Conservation (phyloP, 805 yeast genomes). For the Pichia membranifaciens region DNA sequence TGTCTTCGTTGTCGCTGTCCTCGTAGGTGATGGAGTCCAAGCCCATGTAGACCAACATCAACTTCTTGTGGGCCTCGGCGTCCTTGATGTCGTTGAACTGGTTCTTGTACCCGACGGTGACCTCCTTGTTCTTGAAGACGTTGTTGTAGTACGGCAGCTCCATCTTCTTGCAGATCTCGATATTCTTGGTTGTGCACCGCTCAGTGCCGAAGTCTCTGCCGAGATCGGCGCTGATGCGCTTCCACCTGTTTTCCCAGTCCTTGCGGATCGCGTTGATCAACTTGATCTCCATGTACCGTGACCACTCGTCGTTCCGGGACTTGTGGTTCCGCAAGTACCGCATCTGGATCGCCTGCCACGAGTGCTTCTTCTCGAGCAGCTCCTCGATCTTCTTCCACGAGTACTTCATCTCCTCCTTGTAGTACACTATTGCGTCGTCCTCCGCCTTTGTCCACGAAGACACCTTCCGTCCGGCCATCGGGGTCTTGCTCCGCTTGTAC, state of each 20-base stretch:
- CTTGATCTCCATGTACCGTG: slow-evolving; percentile 30
- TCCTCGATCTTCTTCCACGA: slow-evolving; percentile 37
- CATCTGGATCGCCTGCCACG: slow-evolving; percentile 46
- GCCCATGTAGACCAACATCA: slow-evolving; percentile 34
- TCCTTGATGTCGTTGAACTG: slow-evolving; percentile 28
- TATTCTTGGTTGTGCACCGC: slow-evolving; percentile 28
- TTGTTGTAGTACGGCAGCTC: slow-evolving; percentile 22
- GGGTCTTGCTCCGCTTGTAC: too few relatives aligned
- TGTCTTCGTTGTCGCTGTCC: slow-evolving; percentile 21
- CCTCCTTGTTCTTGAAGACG: slow-evolving; percentile 27
- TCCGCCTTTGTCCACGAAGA: slow-evolving; percentile 33
- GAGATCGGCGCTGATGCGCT: slow-evolving; percentile 31
- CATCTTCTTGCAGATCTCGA: slow-evolving; percentile 29
- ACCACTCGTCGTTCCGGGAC: slow-evolving; percentile 32
- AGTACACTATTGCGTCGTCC: slow-evolving; percentile 32
- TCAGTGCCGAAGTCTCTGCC: slow-evolving; percentile 27
- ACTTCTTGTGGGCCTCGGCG: slow-evolving; percentile 29
- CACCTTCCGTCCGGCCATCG: slow-evolving; percentile 3
- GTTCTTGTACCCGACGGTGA: slow-evolving; percentile 23
- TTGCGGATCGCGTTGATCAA: slow-evolving; percentile 28
- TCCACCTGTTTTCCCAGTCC: slow-evolving; percentile 40
- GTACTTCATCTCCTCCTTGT: slow-evolving; percentile 32
- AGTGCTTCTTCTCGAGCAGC: slow-evolving; percentile 28
- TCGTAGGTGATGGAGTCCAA: slow-evolving; percentile 32
- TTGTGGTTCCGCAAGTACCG: slow-evolving; percentile 37